Evolutionary conservation across 2,329 filamentous ascomycete genomes (phyloP).

Genomic region (Colletotrichum sp.): DNA sequence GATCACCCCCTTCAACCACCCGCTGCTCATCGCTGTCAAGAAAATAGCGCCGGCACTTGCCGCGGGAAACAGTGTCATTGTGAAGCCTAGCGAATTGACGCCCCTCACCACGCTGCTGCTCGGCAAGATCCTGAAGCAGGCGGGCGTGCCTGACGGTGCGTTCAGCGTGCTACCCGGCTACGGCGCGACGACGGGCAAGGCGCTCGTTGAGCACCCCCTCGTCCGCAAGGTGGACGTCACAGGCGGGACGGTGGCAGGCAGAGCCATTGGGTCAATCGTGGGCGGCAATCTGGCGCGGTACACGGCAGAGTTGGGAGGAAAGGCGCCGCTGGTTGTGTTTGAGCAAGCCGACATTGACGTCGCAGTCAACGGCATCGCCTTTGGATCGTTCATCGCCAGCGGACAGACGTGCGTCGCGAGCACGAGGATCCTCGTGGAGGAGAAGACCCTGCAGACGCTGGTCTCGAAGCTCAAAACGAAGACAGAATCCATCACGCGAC

Average conservation of each 20-base stretch:
- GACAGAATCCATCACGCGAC: conserved; percentile 56
- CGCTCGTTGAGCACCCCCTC: conserved; percentile 55
- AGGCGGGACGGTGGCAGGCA: conserved; percentile 73
- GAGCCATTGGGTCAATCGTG: conserved; percentile 70
- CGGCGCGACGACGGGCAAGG: conserved; percentile 56
- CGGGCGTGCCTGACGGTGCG: conserved; percentile 74
- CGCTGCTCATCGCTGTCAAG: conserved; percentile 61
- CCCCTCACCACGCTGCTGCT: conserved; percentile 66
- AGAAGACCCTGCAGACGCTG: conserved; percentile 68
- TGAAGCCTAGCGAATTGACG: conserved; percentile 68
- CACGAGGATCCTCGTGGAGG: conserved; percentile 77
- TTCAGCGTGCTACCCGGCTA: conserved; percentile 66
- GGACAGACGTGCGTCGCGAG: conserved; percentile 70
- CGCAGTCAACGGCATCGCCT: conserved; percentile 72
- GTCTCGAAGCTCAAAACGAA: conserved; percentile 68
- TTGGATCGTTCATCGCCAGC: conserved; percentile 60
- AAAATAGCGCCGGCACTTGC: conserved; percentile 67
- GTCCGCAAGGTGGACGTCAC: conserved; percentile 76
- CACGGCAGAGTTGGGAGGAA: conserved; percentile 75
- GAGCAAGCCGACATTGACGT: conserved; percentile 67
- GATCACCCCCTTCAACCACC: conserved; percentile 65
- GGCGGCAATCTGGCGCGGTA: conserved; percentile 72
- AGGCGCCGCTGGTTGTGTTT: conserved; percentile 73
- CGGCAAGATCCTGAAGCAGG: conserved; percentile 64
- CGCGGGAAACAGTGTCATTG: conserved; percentile 62